A percentile compares a stretch with the other conserved stretches of the same genome.
Conservation (phyloP, 2,329 filamentous ascomycete genomes). For the Fusarium sterilihyphosum region DNA sequence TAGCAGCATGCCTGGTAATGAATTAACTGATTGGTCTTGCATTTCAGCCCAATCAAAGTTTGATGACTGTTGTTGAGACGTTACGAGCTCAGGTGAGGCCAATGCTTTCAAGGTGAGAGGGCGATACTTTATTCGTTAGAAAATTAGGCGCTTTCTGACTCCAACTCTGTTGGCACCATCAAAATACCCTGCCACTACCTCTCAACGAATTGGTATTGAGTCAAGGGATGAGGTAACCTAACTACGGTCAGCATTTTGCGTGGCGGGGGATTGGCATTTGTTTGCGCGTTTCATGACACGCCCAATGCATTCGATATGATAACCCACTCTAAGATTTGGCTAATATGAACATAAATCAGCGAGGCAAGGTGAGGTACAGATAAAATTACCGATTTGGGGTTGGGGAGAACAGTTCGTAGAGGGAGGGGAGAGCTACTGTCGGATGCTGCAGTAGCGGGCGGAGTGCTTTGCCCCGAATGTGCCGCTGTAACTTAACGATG, state of each 20-base stretch:
- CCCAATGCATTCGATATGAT: neutral
- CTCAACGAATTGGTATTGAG: conserved; percentile 27
- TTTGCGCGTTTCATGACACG: conserved; percentile 1
- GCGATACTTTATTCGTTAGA: conserved; percentile 19
- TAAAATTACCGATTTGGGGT: conserved; percentile 14
- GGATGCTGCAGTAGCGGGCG: conserved; percentile 41
- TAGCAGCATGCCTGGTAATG: conserved; percentile 23
- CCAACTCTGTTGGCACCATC: conserved; percentile 32
- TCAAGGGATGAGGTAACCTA: neutral
- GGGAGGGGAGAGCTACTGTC: conserved; percentile 34
- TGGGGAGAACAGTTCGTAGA: conserved; percentile 30
- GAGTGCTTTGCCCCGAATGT: conserved; percentile 41
- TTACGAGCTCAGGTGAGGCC: conserved; percentile 28
- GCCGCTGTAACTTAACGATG: conserved; percentile 22
- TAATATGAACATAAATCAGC: conserved; percentile 11
- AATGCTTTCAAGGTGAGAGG: conserved; percentile 16
- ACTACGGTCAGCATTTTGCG: conserved; percentile 14
- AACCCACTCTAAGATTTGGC: conserved; percentile 15
- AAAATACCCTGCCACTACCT: conserved; percentile 15
- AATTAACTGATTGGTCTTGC: conserved; percentile 29
- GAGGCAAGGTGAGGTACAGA: neutral
- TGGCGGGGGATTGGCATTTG: conserved; percentile 1
- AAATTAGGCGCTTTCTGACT: conserved; percentile 20
- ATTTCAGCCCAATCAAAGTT: conserved; percentile 27
- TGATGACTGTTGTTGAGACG: conserved; percentile 31